Evolutionary conservation across 2,329 filamentous ascomycete genomes (phyloP).

Genomic region (Microthyrium microscopicum): DNA sequence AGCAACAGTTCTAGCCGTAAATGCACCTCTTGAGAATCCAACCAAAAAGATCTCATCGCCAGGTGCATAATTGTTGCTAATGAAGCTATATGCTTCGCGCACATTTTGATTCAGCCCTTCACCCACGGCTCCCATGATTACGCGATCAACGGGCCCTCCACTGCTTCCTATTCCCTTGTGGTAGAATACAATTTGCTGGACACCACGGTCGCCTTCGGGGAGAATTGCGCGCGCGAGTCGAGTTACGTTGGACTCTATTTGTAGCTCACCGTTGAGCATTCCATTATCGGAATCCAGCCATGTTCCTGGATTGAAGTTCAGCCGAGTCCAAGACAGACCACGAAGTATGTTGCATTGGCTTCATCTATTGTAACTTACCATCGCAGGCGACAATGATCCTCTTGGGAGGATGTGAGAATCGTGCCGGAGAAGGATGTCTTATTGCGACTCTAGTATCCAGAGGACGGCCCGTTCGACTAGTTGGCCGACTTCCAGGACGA

Average conservation of each 20-base stretch:
- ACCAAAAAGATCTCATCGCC: slow-evolving; percentile 35
- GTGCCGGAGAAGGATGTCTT: no score
- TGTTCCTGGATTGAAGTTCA: slow-evolving; percentile 16
- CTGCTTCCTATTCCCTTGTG: slow-evolving; percentile 30
- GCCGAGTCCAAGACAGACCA: background rate
- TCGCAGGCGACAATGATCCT: background rate
- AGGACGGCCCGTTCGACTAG: no score
- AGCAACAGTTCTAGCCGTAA: slow-evolving; percentile 28
- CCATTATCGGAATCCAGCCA: slow-evolving; percentile 33
- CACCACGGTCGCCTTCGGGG: slow-evolving; percentile 28
- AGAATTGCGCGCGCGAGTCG: slow-evolving; percentile 33
- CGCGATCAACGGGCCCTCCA: slow-evolving; percentile 25
- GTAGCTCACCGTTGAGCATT: slow-evolving; percentile 25
- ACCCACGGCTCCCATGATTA: slow-evolving; percentile 25
- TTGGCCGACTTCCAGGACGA: no score
- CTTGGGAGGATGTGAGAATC: no score
- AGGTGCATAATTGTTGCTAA: slow-evolving; percentile 35
- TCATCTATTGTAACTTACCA: background rate
- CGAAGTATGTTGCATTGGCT: background rate
- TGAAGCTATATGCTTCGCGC: slow-evolving; percentile 31
- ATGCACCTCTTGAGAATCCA: slow-evolving; percentile 32
- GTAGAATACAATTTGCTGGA: slow-evolving; percentile 35
- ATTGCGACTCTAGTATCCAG: no score
- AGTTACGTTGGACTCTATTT: slow-evolving; percentile 32
- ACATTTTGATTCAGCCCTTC: slow-evolving; percentile 31